Base-by-base conservation (phyloP, 129 eudicot genomes). In the Rutidosis leptorrhynchoides region DNA sequence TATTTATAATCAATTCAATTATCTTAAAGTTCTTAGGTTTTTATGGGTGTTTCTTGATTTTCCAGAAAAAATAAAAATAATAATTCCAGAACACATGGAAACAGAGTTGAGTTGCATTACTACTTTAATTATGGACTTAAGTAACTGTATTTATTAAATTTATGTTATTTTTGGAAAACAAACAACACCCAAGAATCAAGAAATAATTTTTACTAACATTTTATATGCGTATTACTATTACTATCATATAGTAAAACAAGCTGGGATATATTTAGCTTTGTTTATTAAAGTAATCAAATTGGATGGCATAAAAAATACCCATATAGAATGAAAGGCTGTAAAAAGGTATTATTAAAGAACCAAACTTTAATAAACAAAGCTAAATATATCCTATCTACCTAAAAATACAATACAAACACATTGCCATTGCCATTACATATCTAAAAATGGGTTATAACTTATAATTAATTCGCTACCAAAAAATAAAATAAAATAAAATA, bases 291-390 rank as follows among this genome's bases (percentile, higher is more conserved):
- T n/a, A n/a, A n/a, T n/a, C 23, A 26, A 55, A 55, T 27, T 40
- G 55, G 49, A 55, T 35, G 14, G 43, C 19, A 3, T n/a, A n/a
- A 19, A 35, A 62, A 63, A 73, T 7, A 29, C 64, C 65, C 45
- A 55, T 6, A 73, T 54, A 56, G 67, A 73, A 74, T 74, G 67
- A 65, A 74, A 65, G 63, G 40, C 78, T 74, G 78, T 29, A 64
- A 64, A 64, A 3, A 43, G 71, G 9, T 23, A 73, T n/a, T n/a
- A n/a, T 54, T 33, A 23, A 53, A 73, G 46, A 73, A 52, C 10
- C 37, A 7, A 27, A 54, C 28, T 27, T 55, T 43, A 0, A 42
- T 28, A 57, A 28, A 32, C 25, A 26, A 33, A 21, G 66, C 2
- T 2, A 33, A 67, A 43, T 29, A 65, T 45, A 29, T 57, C 73